phyloP scores from a whole-genome alignment of 2,329 filamentous ascomycete genomes.

The Botrytis sinoallii region DNA sequence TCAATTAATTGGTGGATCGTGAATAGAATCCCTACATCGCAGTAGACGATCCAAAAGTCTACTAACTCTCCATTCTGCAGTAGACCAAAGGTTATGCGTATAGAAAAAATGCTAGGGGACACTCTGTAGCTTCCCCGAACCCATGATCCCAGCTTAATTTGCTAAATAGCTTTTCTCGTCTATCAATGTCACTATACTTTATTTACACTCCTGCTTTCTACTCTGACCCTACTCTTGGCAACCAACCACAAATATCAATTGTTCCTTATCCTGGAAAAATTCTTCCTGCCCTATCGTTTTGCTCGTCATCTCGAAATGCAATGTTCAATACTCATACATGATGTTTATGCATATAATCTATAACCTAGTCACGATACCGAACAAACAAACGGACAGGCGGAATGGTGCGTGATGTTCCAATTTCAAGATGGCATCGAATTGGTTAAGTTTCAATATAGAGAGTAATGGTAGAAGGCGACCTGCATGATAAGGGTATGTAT shows the following conservation, averaged over 20 bases:
- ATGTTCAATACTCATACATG: neutral
- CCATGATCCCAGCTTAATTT: conserved; percentile 1
- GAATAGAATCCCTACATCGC: neutral
- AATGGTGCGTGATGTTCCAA: conserved; percentile 1
- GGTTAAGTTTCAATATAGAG: neutral
- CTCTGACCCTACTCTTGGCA: conserved; percentile 5
- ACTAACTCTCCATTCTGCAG: neutral
- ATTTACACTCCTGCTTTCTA: neutral
- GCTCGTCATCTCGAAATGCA: neutral
- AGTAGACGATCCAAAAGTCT: neutral
- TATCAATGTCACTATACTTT: neutral
- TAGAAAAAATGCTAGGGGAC: neutral
- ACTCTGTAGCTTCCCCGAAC: conserved; percentile 7
- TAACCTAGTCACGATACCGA: conserved; percentile 7
- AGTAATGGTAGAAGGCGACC: neutral
- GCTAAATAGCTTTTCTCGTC: neutral
- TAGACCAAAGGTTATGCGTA: neutral
- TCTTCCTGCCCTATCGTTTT: neutral
- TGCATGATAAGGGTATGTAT: neutral
- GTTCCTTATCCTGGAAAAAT: neutral
- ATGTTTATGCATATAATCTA: neutral
- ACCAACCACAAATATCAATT: neutral
- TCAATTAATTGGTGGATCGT: neutral
- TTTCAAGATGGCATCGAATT: neutral
- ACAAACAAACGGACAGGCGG: conserved; percentile 9